Conservation (phyloP, 805 yeast species). For the Candida broadrunensis region DNA sequence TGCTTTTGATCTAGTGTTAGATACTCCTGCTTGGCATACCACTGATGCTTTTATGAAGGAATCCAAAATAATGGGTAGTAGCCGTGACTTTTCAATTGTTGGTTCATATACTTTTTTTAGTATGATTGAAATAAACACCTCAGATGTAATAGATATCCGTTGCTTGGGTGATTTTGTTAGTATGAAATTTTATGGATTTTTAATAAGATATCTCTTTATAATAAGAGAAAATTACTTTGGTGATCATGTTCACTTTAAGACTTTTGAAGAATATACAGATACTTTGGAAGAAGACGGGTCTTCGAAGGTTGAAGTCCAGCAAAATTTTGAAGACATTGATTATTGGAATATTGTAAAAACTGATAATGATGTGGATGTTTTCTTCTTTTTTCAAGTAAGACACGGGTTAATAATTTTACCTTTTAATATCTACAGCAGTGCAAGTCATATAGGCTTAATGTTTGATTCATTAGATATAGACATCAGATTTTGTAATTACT, state of each 20-base stretch:
- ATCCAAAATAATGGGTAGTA: constrained; percentile 62
- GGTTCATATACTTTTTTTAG: constrained; percentile 68
- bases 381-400: constrained; percentile 66
- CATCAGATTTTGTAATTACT: constrained; percentile 82
- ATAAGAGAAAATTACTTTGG: constrained; percentile 91
- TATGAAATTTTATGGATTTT: constrained; percentile 73
- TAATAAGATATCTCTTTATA: constrained; percentile 69
- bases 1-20: constrained; percentile 56
- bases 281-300: constrained; percentile 5
- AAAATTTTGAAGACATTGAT: constrained; percentile 2
- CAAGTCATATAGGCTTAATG: constrained; percentile 57
- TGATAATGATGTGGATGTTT: constrained; percentile 75
- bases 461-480: constrained; percentile 72
- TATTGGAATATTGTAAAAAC: constrained; percentile 42
- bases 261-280: constrained; percentile 75
- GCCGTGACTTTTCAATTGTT: constrained; percentile 54
- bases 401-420: constrained; percentile 77
- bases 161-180: constrained; percentile 66
- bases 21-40: constrained; percentile 93
- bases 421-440: constrained; percentile 60
- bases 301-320: constrained; percentile 1
- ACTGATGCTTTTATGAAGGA: constrained; percentile 62
- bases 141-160: constrained; percentile 65
- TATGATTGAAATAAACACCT: constrained; percentile 59
- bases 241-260: constrained; percentile 74